Base-by-base conservation (phyloP, 352 stramenopile genomes). In the Phytophthora citricola region DNA sequence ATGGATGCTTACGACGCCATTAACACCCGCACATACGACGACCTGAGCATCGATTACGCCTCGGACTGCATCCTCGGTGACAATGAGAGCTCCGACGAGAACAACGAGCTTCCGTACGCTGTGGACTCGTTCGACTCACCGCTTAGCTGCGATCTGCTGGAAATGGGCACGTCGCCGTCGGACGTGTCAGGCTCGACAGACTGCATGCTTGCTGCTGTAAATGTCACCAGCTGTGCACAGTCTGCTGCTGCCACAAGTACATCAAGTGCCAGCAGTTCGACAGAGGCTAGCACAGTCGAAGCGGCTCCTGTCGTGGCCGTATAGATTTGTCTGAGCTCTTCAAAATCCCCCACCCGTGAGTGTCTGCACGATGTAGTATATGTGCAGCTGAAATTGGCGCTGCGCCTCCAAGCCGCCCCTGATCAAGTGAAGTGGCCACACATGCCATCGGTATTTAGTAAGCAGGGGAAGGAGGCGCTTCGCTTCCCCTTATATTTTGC, bases 21-120 rank as follows among this genome's bases (percentile, higher is more conserved):
- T 14, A 64, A 81, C 59, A 59, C 63, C 8, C 77, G 73, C 58
- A 74, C 73, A 29, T 91, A 91, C 57, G 81, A 91, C 43, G 79
- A 90, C 65, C 59, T 91, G 58, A 75, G 48, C 50, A 69, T 84
- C 58, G 85, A 90, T 64, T 93, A 90, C 72, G 73, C 75, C 15
- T 81, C 73, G 2, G 82, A 93, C 69, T 90, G 78, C 54, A 91
- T 91, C 27, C 63, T 90, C 38, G 83, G 85, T 31, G 84, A 92
- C 60, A 62, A 83, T 34, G 66, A 76, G 29, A 73, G 73, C 63
- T 73, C 76, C 7, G 75, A 85, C 40, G 75, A 82, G 57, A 81
- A 68, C 52, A 85, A 85, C 48, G 76, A 89, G 66, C 68, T 90
- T 41, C 78, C 77, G n/a, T 89, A 89, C 62, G 64, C 71, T 27